These are phyloP conservation scores for Apiospora hydei DNA, from an alignment of 2,329 filamentous ascomycete species.

Conservation along the genomic window DNA sequence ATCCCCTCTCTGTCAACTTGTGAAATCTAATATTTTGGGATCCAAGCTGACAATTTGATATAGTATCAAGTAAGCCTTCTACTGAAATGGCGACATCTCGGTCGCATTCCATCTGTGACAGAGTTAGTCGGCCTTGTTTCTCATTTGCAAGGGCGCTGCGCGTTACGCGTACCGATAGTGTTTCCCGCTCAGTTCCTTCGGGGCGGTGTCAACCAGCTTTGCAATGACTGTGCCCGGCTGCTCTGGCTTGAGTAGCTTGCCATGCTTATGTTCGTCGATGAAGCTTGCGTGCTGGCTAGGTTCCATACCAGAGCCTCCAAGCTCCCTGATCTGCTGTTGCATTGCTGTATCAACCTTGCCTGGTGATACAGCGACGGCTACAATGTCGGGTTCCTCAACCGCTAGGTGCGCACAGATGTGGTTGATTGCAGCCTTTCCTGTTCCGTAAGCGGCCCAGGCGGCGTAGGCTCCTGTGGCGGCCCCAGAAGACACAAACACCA, in stretches of 20 bases:
- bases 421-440: slow-evolving; percentile 84
- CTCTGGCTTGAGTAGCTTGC: slow-evolving; percentile 79
- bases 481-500: slow-evolving; percentile 83
- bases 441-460: slow-evolving; percentile 83
- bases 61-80: slow-evolving; percentile 17
- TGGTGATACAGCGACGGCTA: slow-evolving; percentile 75
- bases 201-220: slow-evolving; percentile 71
- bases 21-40: slow-evolving; percentile 30
- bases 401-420: slow-evolving; percentile 77
- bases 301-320: slow-evolving; percentile 57
- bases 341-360: slow-evolving; percentile 90
- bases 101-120: slow-evolving; percentile 58
- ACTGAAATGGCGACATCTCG: slow-evolving; percentile 62
- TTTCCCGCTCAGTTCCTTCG: slow-evolving; percentile 74
- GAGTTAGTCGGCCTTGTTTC: background rate
- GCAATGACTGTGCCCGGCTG: slow-evolving; percentile 89
- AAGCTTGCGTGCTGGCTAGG: slow-evolving; percentile 71
- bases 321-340: slow-evolving; percentile 81
- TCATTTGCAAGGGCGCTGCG: slow-evolving; percentile 36
- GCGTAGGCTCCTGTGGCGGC: slow-evolving; percentile 72
- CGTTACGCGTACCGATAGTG: slow-evolving; percentile 68
- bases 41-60: slow-evolving; percentile 29
- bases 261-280: slow-evolving; percentile 70
- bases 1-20: slow-evolving; percentile 36
- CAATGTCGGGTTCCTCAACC: slow-evolving; percentile 79